Evolutionary conservation across 2,329 filamentous ascomycete genomes (phyloP).

Genomic region (Blastomyces percursus): DNA sequence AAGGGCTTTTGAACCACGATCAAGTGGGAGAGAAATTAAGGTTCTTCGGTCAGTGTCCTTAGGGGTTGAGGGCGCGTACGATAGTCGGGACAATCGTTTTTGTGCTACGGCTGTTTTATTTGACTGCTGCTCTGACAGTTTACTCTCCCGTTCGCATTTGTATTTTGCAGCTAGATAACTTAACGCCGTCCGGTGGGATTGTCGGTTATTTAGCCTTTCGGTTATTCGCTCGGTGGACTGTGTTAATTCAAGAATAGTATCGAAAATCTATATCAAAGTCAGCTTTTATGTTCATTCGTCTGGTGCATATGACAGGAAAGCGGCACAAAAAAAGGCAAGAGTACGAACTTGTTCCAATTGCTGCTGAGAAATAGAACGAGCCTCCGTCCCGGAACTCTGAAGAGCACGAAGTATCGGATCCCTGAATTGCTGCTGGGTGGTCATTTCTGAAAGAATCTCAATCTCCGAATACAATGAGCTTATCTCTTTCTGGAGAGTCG

Average conservation of each 20-base stretch:
- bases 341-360: constrained; percentile 27
- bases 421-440: constrained; percentile 33
- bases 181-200: constrained; percentile 27
- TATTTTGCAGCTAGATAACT: constrained; percentile 24
- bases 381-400: constrained; percentile 22
- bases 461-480: constrained; percentile 33
- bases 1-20: constrained; percentile 19
- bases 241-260: constrained; percentile 26
- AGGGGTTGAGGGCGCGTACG: constrained; percentile 13
- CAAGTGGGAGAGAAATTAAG: constrained; percentile 8
- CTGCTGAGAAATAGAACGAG: constrained; percentile 22
- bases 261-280: constrained; percentile 21
- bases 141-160: constrained; percentile 21
- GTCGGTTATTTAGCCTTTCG: constrained; percentile 22
- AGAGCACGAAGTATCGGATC: constrained; percentile 30
- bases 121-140: constrained; percentile 12
- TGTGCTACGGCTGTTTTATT: constrained; percentile 12
- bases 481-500: constrained; percentile 27
- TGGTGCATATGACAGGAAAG: constrained; percentile 16
- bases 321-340: constrained; percentile 22
- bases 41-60: constrained; percentile 10
- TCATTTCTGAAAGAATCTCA: constrained; percentile 31
- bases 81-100: constrained; percentile 20
- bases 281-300: constrained; percentile 7
- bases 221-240: constrained; percentile 22